Evolutionary conservation across 495 filamentous ascomycete species (phyloP), one percentile per base, ranked within the genome.

Genomic region (Talaromyces trachyspermus): DNA sequence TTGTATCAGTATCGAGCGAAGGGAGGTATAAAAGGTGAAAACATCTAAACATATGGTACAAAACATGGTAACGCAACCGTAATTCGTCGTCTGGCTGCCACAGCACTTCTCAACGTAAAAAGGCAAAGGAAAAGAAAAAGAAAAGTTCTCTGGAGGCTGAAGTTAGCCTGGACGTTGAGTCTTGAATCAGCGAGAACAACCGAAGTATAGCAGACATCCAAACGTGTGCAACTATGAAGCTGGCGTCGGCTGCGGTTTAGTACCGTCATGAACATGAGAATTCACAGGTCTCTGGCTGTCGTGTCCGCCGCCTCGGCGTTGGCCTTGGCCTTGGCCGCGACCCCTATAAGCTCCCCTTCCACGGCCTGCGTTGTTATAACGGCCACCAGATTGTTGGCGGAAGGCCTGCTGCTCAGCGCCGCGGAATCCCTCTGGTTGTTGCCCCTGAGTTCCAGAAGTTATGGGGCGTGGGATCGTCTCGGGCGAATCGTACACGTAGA

Each of bases 401-500:
- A 64, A 69, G 40, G 58, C 62, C 30, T 62, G 62, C 19, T 63
- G 55, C 6, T 71, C 66, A n/a, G 50, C 55, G 38, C 56, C 19
- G 14, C 20, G 27, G 17, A 37, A 11, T n/a, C 30, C 18, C 48
- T 49, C 38, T 14, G 36, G 43, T 30, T 45, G 43, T 40, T 58
- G 64, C 35, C 58, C 55, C 38, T 64, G 61, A 20, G 56, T 54
- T 17, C 66, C 54, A 50, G 70, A 76, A 52, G 79, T 65, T 49
- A 77, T 74, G 9, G 92, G 92, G 18, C 89, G 79, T 5, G 92
- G 92, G 50, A 99, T 96, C 32, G 72, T 89, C 59, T 97, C 94
- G 0, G 92, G 91, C 24, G 89, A 87, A 50, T 99, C 92, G 63
- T 96, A 97, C 41, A 96, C 92, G 55, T 99, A 97, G 23, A 99